Evolutionary conservation across 2,329 filamentous ascomycete species (phyloP), one percentile per base, ranked within the genome.

Genomic region (Monilinia polystroma): DNA sequence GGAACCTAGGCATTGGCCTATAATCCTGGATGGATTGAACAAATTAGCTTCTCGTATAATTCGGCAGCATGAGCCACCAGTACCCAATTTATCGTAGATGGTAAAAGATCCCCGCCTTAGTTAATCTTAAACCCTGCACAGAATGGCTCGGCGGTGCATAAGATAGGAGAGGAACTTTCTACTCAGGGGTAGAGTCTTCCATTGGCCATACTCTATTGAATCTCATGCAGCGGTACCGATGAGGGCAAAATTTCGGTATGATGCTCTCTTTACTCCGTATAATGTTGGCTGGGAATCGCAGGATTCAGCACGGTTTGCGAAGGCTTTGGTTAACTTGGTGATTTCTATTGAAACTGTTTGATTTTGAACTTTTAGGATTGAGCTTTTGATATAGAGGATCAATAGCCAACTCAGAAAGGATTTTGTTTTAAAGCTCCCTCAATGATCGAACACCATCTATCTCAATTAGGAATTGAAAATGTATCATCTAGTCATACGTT

Each of bases 41-140:
- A 60, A 51, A 51, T 51, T 62, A 52, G 45, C 58, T 62, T 35
- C 32, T 62, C 29, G 56, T 59, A 47, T 59, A 32, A 52, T 52
- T 11, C 23, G 49, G 49, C 49, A 52, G 12, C 23, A 7, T 52
- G 5, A 58, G 55, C 55, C 55, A 57, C 55, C 35, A 35, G 38
- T 57, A 45, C 55, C 55, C 32, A 45, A 43, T 57, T 20, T 18
- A 49, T 23, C 4, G 57, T 26, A 29, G 29, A 51, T 58, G 38
- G 11, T 12, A n/a, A 32, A 29, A 47, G 56, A 58, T 58, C 41
- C 41, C 38, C 16, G 56, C 56, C 41, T 60, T 51, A 12, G 8
- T 38, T 52, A 62, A 62, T 62, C 32, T 62, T 62, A 62, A 38
- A 62, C 38, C 45, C 45, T 62, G 58, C 45, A 51, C 45, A 60